These are phyloP conservation scores for Talaromyces sp. DNA, from an alignment of 2,329 filamentous ascomycete species.

Conservation along the genomic window DNA sequence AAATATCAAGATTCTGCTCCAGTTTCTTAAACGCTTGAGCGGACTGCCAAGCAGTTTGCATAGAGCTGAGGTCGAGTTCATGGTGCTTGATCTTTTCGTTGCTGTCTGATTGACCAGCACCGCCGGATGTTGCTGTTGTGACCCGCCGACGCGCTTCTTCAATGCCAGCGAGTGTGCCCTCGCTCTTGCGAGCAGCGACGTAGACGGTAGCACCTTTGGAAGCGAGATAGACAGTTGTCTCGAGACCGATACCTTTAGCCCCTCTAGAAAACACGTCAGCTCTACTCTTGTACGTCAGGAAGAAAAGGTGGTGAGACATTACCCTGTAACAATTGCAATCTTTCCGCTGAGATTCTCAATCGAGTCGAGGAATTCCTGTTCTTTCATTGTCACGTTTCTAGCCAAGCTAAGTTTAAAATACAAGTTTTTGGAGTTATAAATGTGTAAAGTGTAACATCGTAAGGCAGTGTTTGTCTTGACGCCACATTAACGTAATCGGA, in stretches of 20 bases:
- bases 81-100: constrained; percentile 7
- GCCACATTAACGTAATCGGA: background rate
- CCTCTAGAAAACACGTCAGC: background rate
- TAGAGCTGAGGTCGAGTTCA: constrained; percentile 6
- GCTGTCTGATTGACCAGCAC: background rate
- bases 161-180: constrained; percentile 5
- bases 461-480: background rate
- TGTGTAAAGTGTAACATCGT: background rate
- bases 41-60: constrained; percentile 7
- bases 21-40: constrained; percentile 3
- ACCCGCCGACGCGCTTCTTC: constrained; percentile 4
- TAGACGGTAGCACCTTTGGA: constrained; percentile 10
- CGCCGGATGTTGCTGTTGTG: background rate
- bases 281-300: no score
- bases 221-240: constrained; percentile 9
- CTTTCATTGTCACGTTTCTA: constrained; percentile 2
- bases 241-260: constrained; percentile 9
- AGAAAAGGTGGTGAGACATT: background rate
- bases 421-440: background rate
- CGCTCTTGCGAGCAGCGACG: constrained; percentile 8
- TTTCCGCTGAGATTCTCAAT: constrained; percentile 7
- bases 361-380: constrained; percentile 7
- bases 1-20: constrained; percentile 5
- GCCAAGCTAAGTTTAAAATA: background rate
- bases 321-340: constrained; percentile 9